Conservation (phyloP, 2,329 filamentous ascomycete genomes). For the Waltergamsia citrina region DNA sequence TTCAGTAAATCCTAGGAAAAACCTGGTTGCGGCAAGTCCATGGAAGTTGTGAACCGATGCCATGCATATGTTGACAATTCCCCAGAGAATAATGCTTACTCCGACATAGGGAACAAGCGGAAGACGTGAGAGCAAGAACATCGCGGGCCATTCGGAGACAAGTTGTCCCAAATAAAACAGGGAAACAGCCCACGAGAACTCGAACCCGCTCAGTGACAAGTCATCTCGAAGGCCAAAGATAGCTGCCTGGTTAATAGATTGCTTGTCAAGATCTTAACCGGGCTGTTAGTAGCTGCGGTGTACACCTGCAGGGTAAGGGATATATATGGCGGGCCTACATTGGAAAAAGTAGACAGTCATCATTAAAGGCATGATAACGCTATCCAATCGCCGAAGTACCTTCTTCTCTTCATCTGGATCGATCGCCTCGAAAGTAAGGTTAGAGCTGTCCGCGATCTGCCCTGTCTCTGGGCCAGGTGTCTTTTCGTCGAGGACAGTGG, state of each 20-base stretch:
- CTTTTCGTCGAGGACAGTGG: too few relatives aligned
- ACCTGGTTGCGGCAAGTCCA: slow-evolving; percentile 13
- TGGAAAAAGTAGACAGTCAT: too few relatives aligned
- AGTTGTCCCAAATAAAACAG: slow-evolving; percentile 36
- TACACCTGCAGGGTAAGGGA: slow-evolving; percentile 14
- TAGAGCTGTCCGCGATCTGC: too few relatives aligned
- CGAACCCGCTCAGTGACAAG: slow-evolving; percentile 28
- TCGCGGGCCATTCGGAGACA: slow-evolving; percentile 37
- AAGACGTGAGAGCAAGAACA: slow-evolving; percentile 39
- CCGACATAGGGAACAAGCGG: slow-evolving; percentile 41
- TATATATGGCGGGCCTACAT: background rate
- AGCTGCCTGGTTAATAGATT: slow-evolving; percentile 36
- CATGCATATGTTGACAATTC: slow-evolving; percentile 5
- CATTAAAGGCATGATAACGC: slow-evolving; percentile 18
- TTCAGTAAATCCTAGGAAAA: slow-evolving; percentile 18
- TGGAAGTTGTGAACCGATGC: slow-evolving; percentile 10
- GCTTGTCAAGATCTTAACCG: slow-evolving; percentile 38
- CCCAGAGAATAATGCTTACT: slow-evolving; percentile 3
- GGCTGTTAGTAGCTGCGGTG: slow-evolving; percentile 31
- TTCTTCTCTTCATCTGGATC: too few relatives aligned
- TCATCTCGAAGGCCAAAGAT: slow-evolving; percentile 36
- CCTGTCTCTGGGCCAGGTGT: too few relatives aligned
- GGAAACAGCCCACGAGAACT: slow-evolving; percentile 38
- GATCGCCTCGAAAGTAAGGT: too few relatives aligned
- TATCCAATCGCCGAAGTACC: slow-evolving; percentile 21